Evolutionary conservation across 345 rosid genomes (phyloP).

Genomic region (Moringa oleifera): DNA sequence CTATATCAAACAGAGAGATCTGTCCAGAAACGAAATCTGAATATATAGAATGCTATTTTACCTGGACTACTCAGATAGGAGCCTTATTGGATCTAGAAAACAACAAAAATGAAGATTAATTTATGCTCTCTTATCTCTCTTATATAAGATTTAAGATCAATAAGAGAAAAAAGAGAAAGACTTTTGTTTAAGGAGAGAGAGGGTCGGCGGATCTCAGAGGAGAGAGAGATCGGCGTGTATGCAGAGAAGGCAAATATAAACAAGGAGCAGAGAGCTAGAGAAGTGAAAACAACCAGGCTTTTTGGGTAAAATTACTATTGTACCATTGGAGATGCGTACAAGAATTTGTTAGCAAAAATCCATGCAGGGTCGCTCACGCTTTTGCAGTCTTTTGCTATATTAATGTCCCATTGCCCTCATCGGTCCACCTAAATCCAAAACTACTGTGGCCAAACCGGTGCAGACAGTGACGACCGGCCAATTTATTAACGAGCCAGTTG

Average conservation of each 20-base stretch:
- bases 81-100: slow-evolving; percentile 1
- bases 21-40: background rate
- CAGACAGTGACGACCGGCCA: too few species aligned
- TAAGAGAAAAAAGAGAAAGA: background rate
- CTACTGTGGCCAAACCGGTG: too few species aligned
- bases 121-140: background rate
- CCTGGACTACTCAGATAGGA: background rate
- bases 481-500: too few species aligned
- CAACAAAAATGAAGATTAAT: background rate
- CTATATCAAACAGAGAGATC: background rate
- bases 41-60: background rate
- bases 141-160: background rate
- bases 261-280: background rate
- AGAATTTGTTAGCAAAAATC: background rate
- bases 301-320: background rate
- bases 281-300: background rate
- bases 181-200: background rate
- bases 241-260: background rate
- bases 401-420: too few species aligned
- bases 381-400: too few species aligned
- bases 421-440: too few species aligned
- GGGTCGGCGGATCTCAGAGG: background rate
- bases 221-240: background rate
- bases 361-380: too few species aligned
- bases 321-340: background rate